Percentiles rank a stretch among this genome's conserved stretches.
phyloP scores from a whole-genome alignment of 805 yeast genomes.

The Ogataea trehalophila region DNA sequence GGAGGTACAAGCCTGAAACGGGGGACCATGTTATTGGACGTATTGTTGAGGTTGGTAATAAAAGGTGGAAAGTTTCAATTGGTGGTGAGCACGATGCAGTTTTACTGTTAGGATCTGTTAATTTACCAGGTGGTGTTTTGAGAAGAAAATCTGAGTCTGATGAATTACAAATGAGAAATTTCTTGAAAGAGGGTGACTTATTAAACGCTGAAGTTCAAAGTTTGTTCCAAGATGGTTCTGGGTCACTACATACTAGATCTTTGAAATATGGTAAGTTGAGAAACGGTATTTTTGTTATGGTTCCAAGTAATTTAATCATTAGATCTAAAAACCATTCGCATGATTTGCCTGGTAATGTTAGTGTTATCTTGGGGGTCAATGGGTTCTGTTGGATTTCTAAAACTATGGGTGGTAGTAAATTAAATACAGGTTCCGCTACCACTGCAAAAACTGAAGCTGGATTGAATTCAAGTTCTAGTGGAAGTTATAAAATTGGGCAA shows the following conservation, averaged over 20 bases:
- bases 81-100: slow-evolving; percentile 94
- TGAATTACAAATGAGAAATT: slow-evolving; percentile 92
- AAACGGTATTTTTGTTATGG: slow-evolving; percentile 78
- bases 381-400: slow-evolving; percentile 92
- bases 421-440: slow-evolving; percentile 12
- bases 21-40: slow-evolving; percentile 97
- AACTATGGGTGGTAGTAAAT: slow-evolving; percentile 36
- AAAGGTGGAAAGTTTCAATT: slow-evolving; percentile 95
- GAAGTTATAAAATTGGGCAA: slow-evolving; percentile 47
- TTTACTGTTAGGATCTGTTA: slow-evolving; percentile 89
- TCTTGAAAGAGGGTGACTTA: slow-evolving; percentile 92
- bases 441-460: slow-evolving; percentile 36
- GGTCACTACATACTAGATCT: slow-evolving; percentile 92
- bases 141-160: slow-evolving; percentile 93
- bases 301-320: slow-evolving; percentile 78
- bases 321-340: slow-evolving; percentile 86
- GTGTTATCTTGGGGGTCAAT: slow-evolving; percentile 86
- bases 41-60: slow-evolving; percentile 88
- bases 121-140: slow-evolving; percentile 94
- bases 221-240: slow-evolving; percentile 83
- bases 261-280: slow-evolving; percentile 91
- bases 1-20: slow-evolving; percentile 87
- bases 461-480: slow-evolving; percentile 24
- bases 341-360: slow-evolving; percentile 89
- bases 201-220: slow-evolving; percentile 95